Percentiles rank a stretch among this genome's conserved stretches.
phyloP scores from a whole-genome alignment of 208 protist species.

The Trypanosoma theileri region DNA sequence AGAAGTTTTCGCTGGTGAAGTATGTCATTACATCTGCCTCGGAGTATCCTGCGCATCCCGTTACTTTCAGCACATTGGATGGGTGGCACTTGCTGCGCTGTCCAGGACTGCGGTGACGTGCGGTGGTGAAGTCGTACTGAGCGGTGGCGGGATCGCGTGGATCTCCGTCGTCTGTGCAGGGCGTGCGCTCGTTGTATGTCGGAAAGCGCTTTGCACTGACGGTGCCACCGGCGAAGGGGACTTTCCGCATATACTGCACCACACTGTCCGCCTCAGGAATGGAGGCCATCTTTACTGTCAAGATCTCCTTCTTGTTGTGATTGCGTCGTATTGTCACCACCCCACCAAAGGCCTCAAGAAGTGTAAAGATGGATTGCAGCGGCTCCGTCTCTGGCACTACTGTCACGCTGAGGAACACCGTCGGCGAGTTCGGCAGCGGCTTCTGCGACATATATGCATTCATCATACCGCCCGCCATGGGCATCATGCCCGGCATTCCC shows the following conservation, averaged over 20 bases:
- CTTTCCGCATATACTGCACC: conserved; percentile 68
- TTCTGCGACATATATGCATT: conserved; percentile 28
- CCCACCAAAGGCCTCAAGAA: conserved; percentile 84
- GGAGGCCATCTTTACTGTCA: conserved; percentile 85
- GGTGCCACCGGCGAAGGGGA: conserved; percentile 75
- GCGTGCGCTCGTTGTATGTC: conserved; percentile 80
- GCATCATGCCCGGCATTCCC: neutral
- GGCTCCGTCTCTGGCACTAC: conserved; percentile 72
- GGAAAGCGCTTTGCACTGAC: conserved; percentile 88
- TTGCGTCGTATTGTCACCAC: conserved; percentile 87
- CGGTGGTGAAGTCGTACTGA: conserved; percentile 88
- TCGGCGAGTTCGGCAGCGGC: conserved; percentile 40
- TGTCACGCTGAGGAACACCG: conserved; percentile 81
- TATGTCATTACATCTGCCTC: conserved; percentile 85
- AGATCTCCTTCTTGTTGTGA: conserved; percentile 86
- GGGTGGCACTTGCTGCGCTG: conserved; percentile 77
- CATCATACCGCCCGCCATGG: conserved; percentile 17
- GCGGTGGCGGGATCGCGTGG: conserved; percentile 63
- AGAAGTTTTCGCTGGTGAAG: conserved; percentile 76
- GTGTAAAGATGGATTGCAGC: conserved; percentile 79
- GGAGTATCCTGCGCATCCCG: conserved; percentile 67
- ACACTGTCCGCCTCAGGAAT: conserved; percentile 74
- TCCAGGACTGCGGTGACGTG: conserved; percentile 82
- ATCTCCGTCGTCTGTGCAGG: conserved; percentile 86
- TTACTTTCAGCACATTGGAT: conserved; percentile 78